Evolutionary conservation across 108 stramenopile genomes (phyloP), one percentile per base, ranked within the genome.

Genomic region (Nitzschia inconspicua): DNA sequence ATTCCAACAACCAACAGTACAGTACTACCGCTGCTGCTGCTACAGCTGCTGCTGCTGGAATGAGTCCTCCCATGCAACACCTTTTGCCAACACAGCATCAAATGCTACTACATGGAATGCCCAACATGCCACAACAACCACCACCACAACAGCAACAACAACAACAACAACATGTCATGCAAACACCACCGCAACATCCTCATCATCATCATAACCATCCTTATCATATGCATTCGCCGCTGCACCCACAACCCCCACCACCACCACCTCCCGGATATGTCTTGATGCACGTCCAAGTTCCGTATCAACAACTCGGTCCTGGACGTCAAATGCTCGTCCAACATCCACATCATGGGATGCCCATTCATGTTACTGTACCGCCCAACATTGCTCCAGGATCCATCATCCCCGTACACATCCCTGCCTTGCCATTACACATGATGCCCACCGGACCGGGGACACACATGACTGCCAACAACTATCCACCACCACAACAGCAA

Each of bases 321-420:
- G 76, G 74, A 14, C 76, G 79, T 24, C 77, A 61, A 29, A 89
- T 89, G 79, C 51, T 83, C 2, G 87, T 89, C 4, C 56, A 50
- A 10, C 61, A 67, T 2, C 74, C 63, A 37, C 10, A 6, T 46
- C 66, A 50, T 39, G 83, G 65, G 58, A 78, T 55, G 44, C 77
- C 70, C 28, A 66, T 69, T 16, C 79, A 57, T 34, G 62, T 77
- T 0, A 46, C 57, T 16, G 87, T 89, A n/a, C 87, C 87, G 2
- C 71, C 70, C 7, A 79, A 79, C 30, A 57, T 85, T 29, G 77
- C 73, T 13, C 77, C 84, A 0, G 87, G 87, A 6, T 72, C 80
- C 35, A 59, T 85, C 9, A 72, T 89, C 49, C 87, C 87, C 2
- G 87, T 89, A 4, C 79, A 77, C 44, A 65, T 89, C 30, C 87